Evolutionary conservation across 192 early-diverging fungal species (phyloP).

Genomic region (Coemansia reversa): DNA sequence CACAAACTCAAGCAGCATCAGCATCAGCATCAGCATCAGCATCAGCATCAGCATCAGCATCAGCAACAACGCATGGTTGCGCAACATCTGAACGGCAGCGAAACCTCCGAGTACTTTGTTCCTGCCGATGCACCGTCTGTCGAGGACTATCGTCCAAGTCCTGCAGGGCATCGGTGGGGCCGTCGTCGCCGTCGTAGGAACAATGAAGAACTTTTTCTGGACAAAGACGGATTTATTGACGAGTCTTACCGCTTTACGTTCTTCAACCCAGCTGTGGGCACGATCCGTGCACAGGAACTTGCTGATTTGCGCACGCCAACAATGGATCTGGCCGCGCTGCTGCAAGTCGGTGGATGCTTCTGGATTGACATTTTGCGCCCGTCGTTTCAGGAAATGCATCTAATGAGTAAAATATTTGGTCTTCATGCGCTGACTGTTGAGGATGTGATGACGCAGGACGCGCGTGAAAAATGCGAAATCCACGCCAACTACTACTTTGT

Average conservation of each 20-base stretch:
- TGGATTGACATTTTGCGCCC: conserved; percentile 76
- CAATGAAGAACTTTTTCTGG: conserved; percentile 54
- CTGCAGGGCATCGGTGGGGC: background rate
- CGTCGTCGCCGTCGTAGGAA: conserved; percentile 21
- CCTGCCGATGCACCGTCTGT: conserved; percentile 29
- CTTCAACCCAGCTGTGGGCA: conserved; percentile 65
- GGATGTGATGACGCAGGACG: conserved; percentile 90
- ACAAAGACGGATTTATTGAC: conserved; percentile 56
- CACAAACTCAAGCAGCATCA: background rate
- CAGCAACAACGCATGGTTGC: background rate
- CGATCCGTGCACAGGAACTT: conserved; percentile 61
- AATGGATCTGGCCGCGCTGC: conserved; percentile 36
- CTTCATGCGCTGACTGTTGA: conserved; percentile 84
- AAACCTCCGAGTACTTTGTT: conserved; percentile 18
- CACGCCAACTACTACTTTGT: conserved; percentile 85
- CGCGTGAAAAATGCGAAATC: conserved; percentile 87
- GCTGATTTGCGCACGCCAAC: conserved; percentile 51
- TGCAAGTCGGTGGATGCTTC: conserved; percentile 60
- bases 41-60: background rate
- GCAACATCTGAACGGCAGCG: conserved; percentile 13
- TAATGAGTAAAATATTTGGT: conserved; percentile 65
- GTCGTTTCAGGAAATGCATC: conserved; percentile 63
- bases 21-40: conserved; percentile 2
- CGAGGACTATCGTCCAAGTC: conserved; percentile 1
- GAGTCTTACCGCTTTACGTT: conserved; percentile 66